Percentiles rank a stretch among this genome's conserved stretches.
phyloP scores from a whole-genome alignment of 2,329 filamentous ascomycete species.

The Leptographium flavum region DNA sequence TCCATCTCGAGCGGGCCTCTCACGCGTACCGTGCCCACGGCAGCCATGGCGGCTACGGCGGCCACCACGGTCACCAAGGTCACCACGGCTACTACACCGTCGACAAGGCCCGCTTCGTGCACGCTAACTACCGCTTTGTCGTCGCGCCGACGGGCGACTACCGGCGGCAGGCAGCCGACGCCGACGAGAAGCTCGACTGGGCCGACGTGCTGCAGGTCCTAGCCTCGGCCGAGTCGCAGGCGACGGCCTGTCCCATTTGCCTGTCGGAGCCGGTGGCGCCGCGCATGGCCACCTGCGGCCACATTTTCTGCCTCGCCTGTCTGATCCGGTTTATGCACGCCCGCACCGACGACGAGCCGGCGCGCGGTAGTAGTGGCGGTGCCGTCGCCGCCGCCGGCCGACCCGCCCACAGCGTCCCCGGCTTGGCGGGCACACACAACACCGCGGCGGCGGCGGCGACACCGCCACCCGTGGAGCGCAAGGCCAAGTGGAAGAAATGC shows the following conservation, averaged over 20 bases:
- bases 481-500: conserved; percentile 77
- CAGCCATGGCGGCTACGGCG: conserved; percentile 29
- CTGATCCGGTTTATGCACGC: conserved; percentile 93
- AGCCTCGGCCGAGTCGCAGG: conserved; percentile 78
- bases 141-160: conserved; percentile 75
- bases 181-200: conserved; percentile 87
- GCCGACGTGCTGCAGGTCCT: conserved; percentile 79
- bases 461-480: background rate
- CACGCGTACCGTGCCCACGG: conserved; percentile 17
- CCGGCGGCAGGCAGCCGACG: conserved; percentile 64
- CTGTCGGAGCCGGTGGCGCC: conserved; percentile 85
- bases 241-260: conserved; percentile 85
- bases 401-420: conserved; percentile 43
- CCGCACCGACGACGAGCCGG: conserved; percentile 51
- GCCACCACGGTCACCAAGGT: conserved; percentile 28
- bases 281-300: conserved; percentile 91
- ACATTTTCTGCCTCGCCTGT: conserved; percentile 92
- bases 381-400: conserved; percentile 1
- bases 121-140: conserved; percentile 95
- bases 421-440: background rate
- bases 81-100: conserved; percentile 74
- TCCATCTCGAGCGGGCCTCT: conserved; percentile 41
- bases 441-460: background rate
- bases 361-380: background rate
- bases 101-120: conserved; percentile 82